phyloP scores from a whole-genome alignment of 768 basidiomycete species.

The Leccinum ochraceum region DNA sequence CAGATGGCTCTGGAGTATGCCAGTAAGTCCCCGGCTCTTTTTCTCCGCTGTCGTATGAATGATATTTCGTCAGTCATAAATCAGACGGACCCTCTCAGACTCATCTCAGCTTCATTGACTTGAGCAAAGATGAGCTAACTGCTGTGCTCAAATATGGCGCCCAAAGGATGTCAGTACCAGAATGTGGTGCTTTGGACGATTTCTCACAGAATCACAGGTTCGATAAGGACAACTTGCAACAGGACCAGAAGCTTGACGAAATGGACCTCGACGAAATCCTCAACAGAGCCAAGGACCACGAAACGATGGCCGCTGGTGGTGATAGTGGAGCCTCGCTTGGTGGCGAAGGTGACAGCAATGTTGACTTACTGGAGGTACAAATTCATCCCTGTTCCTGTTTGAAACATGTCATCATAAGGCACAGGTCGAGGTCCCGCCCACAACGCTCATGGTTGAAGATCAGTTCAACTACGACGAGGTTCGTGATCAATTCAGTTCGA shows the following conservation, averaged over 20 bases:
- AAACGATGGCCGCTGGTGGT: slow-evolving; percentile 80
- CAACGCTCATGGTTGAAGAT: too few species aligned
- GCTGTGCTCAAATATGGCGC: slow-evolving; percentile 99
- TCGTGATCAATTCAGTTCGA: too few species aligned
- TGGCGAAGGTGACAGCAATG: slow-evolving; percentile 91
- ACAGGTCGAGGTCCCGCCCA: too few species aligned
- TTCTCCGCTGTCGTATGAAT: slow-evolving; percentile 16
- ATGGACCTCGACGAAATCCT: slow-evolving; percentile 99
- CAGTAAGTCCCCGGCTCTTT: slow-evolving; percentile 59
- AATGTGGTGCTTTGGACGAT: slow-evolving; percentile 3
- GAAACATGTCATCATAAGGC: too few species aligned
- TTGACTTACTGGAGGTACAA: too few species aligned
- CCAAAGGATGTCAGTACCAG: slow-evolving; percentile 80
- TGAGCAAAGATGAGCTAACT: slow-evolving; percentile 95
- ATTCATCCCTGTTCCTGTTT: too few species aligned
- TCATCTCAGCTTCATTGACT: slow-evolving; percentile 85
- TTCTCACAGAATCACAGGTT: slow-evolving; percentile 55
- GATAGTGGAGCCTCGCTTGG: slow-evolving; percentile 94
- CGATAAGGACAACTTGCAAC: slow-evolving; percentile 92
- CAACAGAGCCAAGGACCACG: slow-evolving; percentile 95
- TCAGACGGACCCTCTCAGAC: slow-evolving; percentile 99
- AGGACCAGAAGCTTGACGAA: slow-evolving; percentile 95
- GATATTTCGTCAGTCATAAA: slow-evolving; percentile 78
- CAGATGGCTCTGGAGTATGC: slow-evolving; percentile 99
- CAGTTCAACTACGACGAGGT: too few species aligned